These are phyloP conservation scores for Nelumbo lutea DNA, from an alignment of 164 flowering plant species.

Conservation along the genomic window DNA sequence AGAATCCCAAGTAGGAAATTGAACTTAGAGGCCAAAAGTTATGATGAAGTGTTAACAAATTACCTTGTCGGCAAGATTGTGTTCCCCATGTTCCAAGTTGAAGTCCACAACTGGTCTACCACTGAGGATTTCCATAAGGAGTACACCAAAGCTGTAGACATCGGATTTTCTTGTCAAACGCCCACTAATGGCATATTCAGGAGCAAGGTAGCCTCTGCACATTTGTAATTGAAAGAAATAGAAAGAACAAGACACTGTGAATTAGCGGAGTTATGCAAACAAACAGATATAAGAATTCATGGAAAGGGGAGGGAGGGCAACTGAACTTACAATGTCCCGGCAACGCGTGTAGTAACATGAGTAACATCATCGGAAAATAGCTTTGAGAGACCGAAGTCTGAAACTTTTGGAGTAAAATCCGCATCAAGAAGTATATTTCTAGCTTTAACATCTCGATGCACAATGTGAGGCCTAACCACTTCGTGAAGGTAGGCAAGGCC, in stretches of 20 bases:
- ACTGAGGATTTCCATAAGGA: conserved; percentile 49
- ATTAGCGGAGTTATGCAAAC: background rate
- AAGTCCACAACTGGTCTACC: conserved; percentile 40
- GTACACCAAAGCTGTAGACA: conserved; percentile 64
- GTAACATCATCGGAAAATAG: conserved; percentile 33
- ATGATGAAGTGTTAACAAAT: no score
- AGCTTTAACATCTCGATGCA: conserved; percentile 61
- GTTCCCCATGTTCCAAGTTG: conserved; percentile 40
- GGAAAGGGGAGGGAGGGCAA: background rate
- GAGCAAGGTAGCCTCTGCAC: conserved; percentile 65
- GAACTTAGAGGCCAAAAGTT: no score
- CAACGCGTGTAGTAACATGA: conserved; percentile 58
- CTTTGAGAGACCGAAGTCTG: conserved; percentile 64
- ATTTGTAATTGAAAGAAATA: conserved; percentile 11
- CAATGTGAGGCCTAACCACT: conserved; percentile 42
- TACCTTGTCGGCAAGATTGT: conserved; percentile 55
- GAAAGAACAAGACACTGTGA: background rate
- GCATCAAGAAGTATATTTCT: conserved; percentile 58
- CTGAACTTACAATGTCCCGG: conserved; percentile 65
- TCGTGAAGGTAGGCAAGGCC: conserved; percentile 57
- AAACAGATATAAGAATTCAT: background rate
- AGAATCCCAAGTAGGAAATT: no score
- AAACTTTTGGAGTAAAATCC: conserved; percentile 45
- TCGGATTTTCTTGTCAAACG: conserved; percentile 62
- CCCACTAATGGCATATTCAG: conserved; percentile 62